Base-by-base conservation (phyloP, 441 rosid genomes). In the Eutrema salsugineum region DNA sequence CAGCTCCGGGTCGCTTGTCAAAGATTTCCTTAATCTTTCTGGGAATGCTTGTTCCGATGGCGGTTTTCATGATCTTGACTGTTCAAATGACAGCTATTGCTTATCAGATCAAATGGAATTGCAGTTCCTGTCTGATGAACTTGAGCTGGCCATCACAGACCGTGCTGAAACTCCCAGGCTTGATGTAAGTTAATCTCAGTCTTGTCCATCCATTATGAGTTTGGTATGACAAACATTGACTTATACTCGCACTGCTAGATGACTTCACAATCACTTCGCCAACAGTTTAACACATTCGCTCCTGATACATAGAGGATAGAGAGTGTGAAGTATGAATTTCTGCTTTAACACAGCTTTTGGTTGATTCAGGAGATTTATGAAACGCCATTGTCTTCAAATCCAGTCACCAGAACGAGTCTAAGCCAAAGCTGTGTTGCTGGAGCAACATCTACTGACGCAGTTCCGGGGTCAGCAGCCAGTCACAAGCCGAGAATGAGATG, bases 401-500 rank as follows among this genome's bases (percentile, higher is more conserved):
- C 77, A 71, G 79, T 74, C 27, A 17, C 64, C 2, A 81, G 38
- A 40, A 40, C 64, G 77, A 63, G 77, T 55, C 78, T 74, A 76
- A 83, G 70, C 63, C 78, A 70, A 80, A 80, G 74, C 61, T 53
- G 56, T 55, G 67, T n/a, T 58, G 73, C 86, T 68, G 65, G 60
- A 33, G 69, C 70, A 58, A 70, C 80, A 33, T 75, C 85, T 40
- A 54, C 71, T 30, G 88, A 82, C 33, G 80, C 63, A 58, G 80
- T 77, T 64, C 79, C 87, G 30, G 82, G 68, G 16, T 58, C 86
- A 32, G 72, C 86, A 11, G 53, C 86, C 48, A 83, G 76, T 24
- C 92, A 80, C 76, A 93, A 88, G 76, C 86, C 90, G 44, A 87
- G 97, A 72, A 93, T 91, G 97, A 83, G 98, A 70, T 93, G 98